Evolutionary conservation across 83 land plant species (phyloP).

Genomic region (Diphasiastrum complanatum): DNA sequence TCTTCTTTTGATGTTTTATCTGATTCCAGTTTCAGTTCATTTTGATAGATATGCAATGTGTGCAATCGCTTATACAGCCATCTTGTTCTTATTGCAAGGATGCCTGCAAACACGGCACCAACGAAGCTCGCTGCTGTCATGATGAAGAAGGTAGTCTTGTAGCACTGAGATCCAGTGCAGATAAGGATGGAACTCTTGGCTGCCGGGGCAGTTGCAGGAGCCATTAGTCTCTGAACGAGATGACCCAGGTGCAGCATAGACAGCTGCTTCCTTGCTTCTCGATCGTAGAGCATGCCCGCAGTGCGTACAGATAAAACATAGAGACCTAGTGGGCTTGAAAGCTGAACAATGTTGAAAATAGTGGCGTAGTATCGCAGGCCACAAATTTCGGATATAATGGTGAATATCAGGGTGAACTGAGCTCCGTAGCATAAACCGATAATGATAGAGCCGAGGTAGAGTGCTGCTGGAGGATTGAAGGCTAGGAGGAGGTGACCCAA

Average conservation of each 20-base stretch:
- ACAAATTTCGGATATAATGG: constrained; percentile 57
- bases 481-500: constrained; percentile 50
- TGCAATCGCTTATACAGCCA: no score
- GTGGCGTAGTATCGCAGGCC: constrained; percentile 58
- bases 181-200: constrained; percentile 6
- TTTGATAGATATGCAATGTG: no score
- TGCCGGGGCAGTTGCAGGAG: constrained; percentile 7
- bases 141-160: constrained; percentile 49
- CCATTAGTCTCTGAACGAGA: no score
- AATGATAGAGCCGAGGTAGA: constrained; percentile 49
- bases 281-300: constrained; percentile 57
- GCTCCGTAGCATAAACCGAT: constrained; percentile 63
- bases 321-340: constrained; percentile 61
- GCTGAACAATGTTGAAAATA: constrained; percentile 50
- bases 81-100: no score
- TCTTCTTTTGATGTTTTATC: no score
- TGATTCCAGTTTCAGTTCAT: no score
- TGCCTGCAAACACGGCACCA: no score
- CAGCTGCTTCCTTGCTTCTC: constrained; percentile 26
- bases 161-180: constrained; percentile 56
- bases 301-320: constrained; percentile 54
- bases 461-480: constrained; percentile 47
- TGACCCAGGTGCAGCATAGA: no score
- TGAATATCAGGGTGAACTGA: constrained; percentile 60
- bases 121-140: constrained; percentile 44